Conservation (phyloP, 805 yeast species). For the Ogataea minuta region DNA sequence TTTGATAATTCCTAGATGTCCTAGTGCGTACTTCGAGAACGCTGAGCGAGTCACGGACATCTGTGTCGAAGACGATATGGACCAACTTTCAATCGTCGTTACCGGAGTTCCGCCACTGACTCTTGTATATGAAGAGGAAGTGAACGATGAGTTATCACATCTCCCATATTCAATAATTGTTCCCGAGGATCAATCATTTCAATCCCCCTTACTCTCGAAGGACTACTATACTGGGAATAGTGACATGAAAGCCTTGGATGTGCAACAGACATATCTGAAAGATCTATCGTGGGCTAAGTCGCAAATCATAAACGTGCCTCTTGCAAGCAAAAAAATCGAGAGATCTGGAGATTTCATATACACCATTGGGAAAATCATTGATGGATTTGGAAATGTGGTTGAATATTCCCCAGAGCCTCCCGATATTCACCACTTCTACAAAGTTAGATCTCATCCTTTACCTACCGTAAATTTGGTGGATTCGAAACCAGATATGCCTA, state of each 20-base stretch:
- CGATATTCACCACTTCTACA: conserved; percentile 40
- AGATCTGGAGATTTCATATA: conserved; percentile 55
- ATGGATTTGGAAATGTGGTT: conserved; percentile 64
- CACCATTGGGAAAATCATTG: conserved; percentile 55
- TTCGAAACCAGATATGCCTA: conserved; percentile 26
- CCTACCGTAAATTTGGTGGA: conserved; percentile 52
- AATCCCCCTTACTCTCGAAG: conserved; percentile 46
- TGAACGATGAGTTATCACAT: conserved; percentile 32
- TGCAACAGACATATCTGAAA: conserved; percentile 33
- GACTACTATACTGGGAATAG: conserved; percentile 28
- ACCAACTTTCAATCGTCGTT: conserved; percentile 45
- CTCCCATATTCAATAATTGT: conserved; percentile 32
- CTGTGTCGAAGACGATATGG: conserved; percentile 64
- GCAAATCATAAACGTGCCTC: conserved; percentile 26
- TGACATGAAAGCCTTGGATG: conserved; percentile 23
- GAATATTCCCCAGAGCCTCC: conserved; percentile 38
- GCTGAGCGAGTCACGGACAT: conserved; percentile 38
- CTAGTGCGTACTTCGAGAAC: conserved; percentile 57
- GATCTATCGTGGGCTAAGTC: conserved; percentile 40
- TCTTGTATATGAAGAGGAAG: conserved; percentile 50
- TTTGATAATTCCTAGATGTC: conserved; percentile 72
- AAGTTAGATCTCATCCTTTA: conserved; percentile 52
- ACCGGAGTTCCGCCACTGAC: conserved; percentile 79
- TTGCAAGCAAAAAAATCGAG: conserved; percentile 26
- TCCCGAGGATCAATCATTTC: conserved; percentile 45